These are phyloP conservation scores for Cutaneotrichosporon dermatis DNA, from an alignment of 1,284 basidiomycete species.

Conservation along the genomic window DNA sequence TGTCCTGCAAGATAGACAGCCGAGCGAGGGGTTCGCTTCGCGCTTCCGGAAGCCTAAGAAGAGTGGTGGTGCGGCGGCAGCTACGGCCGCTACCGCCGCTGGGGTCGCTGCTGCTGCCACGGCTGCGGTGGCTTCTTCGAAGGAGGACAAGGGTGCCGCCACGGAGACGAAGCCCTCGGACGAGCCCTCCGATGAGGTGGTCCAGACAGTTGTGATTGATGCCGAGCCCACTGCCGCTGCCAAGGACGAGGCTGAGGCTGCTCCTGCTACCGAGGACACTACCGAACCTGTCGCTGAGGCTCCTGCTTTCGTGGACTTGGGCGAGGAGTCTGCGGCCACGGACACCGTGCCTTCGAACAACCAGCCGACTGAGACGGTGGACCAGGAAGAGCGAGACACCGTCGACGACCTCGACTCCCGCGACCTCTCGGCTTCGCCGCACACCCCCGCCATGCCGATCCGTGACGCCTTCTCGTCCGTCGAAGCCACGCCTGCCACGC, in stretches of 20 bases:
- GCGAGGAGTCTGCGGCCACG: neutral
- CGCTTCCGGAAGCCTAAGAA: slow-evolving; percentile 1
- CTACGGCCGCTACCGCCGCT: neutral
- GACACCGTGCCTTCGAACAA: neutral
- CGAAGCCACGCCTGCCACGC: neutral
- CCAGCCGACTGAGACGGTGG: no score
- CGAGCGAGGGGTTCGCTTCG: neutral
- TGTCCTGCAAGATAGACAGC: no score
- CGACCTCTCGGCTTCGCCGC: neutral
- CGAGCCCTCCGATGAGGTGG: no score
- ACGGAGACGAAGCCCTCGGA: neutral
- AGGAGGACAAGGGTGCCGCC: neutral
- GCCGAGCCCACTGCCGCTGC: no score
- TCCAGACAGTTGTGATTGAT: no score
- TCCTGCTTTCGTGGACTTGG: neutral
- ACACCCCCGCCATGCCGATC: slow-evolving; percentile 1
- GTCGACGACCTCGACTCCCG: neutral
- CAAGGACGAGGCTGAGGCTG: neutral
- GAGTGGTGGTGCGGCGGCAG: neutral
- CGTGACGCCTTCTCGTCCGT: neutral
- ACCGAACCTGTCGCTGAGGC: neutral
- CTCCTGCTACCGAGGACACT: neutral
- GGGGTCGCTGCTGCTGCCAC: neutral
- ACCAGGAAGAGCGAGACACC: no score
- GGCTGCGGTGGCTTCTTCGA: no score